phyloP scores from a whole-genome alignment of 83 land plant species.

The Picea mariana region DNA sequence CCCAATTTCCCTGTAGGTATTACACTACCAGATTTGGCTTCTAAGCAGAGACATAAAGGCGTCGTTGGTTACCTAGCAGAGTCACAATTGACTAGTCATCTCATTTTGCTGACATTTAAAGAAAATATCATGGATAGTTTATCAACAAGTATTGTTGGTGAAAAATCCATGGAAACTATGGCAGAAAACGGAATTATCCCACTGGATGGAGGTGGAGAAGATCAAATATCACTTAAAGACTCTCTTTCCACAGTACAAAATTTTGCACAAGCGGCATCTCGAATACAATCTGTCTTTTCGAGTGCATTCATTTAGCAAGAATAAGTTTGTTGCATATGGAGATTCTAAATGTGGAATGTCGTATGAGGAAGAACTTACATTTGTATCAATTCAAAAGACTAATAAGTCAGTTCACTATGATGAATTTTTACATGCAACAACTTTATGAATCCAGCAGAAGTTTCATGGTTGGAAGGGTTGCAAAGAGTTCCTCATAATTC shows the following conservation, averaged over 20 bases:
- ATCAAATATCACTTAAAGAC: constrained; percentile 44
- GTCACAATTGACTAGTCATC: constrained; percentile 54
- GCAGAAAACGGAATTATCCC: neutral
- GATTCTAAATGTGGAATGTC: constrained; percentile 44
- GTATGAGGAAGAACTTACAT: constrained; percentile 21
- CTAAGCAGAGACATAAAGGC: constrained; percentile 72
- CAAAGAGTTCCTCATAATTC: constrained; percentile 42
- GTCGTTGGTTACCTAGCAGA: constrained; percentile 82
- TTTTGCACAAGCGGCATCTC: constrained; percentile 27
- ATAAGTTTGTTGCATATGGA: no score
- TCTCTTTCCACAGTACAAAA: constrained; percentile 80
- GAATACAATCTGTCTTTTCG: constrained; percentile 71
- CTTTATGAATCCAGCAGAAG: constrained; percentile 80
- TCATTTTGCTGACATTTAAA: constrained; percentile 43
- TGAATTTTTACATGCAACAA: constrained; percentile 64
- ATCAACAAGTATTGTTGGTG: constrained; percentile 9
- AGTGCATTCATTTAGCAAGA: constrained; percentile 48
- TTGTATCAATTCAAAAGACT: constrained; percentile 24
- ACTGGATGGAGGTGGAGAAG: constrained; percentile 24
- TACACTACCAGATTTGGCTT: constrained; percentile 74
- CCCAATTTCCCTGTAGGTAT: neutral
- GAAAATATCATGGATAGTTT: constrained; percentile 18
- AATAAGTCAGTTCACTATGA: constrained; percentile 45
- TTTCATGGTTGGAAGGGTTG: constrained; percentile 85
- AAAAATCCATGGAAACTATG: constrained; percentile 36